Percentiles rank a stretch among this genome's conserved stretches.
Conservation (phyloP, 495 filamentous ascomycete species). For the Aspergillus bridgeri region DNA sequence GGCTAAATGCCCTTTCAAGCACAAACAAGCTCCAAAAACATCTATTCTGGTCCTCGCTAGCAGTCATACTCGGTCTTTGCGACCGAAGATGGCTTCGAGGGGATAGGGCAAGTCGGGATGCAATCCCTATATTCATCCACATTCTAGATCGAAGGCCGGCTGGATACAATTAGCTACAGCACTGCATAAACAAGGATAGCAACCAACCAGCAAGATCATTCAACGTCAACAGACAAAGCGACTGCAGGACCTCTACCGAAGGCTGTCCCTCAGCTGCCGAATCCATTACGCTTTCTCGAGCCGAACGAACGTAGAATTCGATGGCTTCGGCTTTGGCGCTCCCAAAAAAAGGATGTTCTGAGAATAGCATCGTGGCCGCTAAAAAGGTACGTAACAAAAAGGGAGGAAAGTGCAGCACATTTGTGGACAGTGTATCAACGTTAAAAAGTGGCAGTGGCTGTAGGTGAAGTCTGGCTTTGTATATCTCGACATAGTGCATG, state of each 20-base stretch:
- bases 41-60: neutral
- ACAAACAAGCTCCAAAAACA: slow-evolving; percentile 14
- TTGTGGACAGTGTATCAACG: neutral
- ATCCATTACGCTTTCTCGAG: neutral
- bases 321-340: neutral
- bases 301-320: slow-evolving; percentile 8
- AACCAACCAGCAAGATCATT: slow-evolving; percentile 5
- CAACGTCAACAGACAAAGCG: slow-evolving; percentile 8
- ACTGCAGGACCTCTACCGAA: neutral
- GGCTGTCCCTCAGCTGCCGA: slow-evolving; percentile 5
- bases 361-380: slow-evolving; percentile 3
- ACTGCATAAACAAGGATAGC: no score
- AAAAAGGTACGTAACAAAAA: slow-evolving; percentile 9
- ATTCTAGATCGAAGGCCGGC: slow-evolving; percentile 2
- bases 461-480: slow-evolving; percentile 2
- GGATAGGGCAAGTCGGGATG: neutral
- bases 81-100: neutral
- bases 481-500: neutral
- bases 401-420: neutral
- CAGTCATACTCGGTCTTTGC: neutral
- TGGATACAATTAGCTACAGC: neutral
- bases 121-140: slow-evolving; percentile 11
- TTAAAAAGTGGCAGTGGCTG: slow-evolving; percentile 10
- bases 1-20: slow-evolving; percentile 3
- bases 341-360: neutral